phyloP scores from a whole-genome alignment of 83 land plant genomes.

The Diphasiastrum complanatum region DNA sequence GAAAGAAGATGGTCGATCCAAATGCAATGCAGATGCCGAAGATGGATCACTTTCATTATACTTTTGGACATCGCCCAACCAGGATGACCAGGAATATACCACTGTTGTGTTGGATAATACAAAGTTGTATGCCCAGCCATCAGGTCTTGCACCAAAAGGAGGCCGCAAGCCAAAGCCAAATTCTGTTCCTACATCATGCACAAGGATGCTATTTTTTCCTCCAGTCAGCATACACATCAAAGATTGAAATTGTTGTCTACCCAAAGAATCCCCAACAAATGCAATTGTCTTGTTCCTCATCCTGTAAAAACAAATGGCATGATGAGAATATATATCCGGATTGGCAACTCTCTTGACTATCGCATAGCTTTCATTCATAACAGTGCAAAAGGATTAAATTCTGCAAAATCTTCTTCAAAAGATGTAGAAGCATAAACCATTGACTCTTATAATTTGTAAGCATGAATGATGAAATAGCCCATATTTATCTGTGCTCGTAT shows the following conservation, averaged over 20 bases:
- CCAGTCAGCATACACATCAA: constrained; percentile 84
- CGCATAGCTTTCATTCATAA: background rate
- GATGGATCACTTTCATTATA: constrained; percentile 33
- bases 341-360: background rate
- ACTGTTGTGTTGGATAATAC: constrained; percentile 78
- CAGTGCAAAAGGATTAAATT: background rate
- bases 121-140: constrained; percentile 78
- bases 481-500: background rate
- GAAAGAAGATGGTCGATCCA: constrained; percentile 80
- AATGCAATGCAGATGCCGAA: constrained; percentile 65
- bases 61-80: constrained; percentile 58
- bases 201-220: constrained; percentile 40
- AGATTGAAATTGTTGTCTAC: constrained; percentile 88
- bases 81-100: constrained; percentile 84
- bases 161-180: constrained; percentile 56
- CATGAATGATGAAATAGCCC: background rate
- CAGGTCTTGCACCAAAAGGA: constrained; percentile 55
- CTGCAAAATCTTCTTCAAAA: background rate
- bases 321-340: background rate
- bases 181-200: constrained; percentile 45
- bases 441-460: background rate
- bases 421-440: background rate
- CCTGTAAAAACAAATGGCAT: constrained; percentile 30
- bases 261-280: constrained; percentile 87
- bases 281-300: constrained; percentile 75